phyloP scores from a whole-genome alignment of 768 basidiomycete genomes.

The Suillus subluteus region DNA sequence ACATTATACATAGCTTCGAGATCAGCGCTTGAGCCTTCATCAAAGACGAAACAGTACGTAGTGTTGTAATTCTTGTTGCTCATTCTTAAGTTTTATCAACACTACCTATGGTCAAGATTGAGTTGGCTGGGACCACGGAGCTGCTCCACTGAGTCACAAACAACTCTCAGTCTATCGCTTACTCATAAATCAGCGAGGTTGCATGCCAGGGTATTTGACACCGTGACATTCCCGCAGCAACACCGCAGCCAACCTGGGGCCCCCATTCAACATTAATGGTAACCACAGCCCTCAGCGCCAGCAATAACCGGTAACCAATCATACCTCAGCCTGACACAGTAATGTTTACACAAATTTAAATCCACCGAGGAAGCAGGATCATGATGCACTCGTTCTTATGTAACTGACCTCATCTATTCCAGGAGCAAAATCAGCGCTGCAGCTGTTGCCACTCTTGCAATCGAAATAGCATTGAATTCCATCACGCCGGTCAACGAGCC shows the following conservation, averaged over 20 bases:
- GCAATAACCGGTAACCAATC: background rate
- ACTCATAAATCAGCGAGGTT: conserved; percentile 16
- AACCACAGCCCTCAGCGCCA: conserved; percentile 12
- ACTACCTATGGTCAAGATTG: no score
- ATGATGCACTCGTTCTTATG: conserved; percentile 45
- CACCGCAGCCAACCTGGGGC: background rate
- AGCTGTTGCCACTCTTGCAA: conserved; percentile 54
- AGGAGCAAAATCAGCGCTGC: conserved; percentile 48
- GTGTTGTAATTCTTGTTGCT: no score
- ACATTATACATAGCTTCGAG: background rate
- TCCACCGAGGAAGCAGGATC: no score
- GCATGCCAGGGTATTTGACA: conserved; percentile 14
- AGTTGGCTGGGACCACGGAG: no score
- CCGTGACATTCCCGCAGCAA: background rate
- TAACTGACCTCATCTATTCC: conserved; percentile 46
- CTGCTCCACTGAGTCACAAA: no score
- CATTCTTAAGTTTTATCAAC: no score
- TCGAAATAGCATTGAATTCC: conserved; percentile 63
- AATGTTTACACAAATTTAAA: conserved; percentile 34
- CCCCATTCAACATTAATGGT: conserved; percentile 11
- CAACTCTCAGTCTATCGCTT: background rate
- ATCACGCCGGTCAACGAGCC: conserved; percentile 46
- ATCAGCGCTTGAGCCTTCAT: background rate
- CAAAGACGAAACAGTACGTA: background rate
- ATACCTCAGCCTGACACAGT: conserved; percentile 6